A percentile compares a stretch with the other conserved stretches of the same genome.
Evolutionary conservation across 805 yeast genomes (phyloP).

Genomic region (Yamadazyma ubonensis): DNA sequence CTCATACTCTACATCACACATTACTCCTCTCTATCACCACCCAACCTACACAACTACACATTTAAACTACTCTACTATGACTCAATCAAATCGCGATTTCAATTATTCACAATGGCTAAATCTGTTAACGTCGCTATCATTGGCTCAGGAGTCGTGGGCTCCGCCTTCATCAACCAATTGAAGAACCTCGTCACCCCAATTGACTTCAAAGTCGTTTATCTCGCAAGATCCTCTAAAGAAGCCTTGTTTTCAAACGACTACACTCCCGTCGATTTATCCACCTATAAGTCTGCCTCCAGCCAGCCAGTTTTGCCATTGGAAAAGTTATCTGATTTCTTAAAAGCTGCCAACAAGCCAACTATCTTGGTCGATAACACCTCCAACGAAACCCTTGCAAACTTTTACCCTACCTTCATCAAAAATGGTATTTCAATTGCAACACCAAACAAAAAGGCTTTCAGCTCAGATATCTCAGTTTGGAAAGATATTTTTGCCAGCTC

Average conservation of each 20-base stretch:
- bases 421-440: conserved; percentile 92
- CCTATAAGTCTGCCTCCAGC: conserved; percentile 53
- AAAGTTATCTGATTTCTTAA: conserved; percentile 61
- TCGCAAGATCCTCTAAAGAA: conserved; percentile 68
- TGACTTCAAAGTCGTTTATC: conserved; percentile 71
- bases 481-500: conserved; percentile 62
- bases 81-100: too few relatives aligned
- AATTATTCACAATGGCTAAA: conserved; percentile 13
- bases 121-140: conserved; percentile 46
- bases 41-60: too few relatives aligned
- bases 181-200: conserved; percentile 58
- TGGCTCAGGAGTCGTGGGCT: conserved; percentile 94
- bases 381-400: conserved; percentile 68
- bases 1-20: too few relatives aligned
- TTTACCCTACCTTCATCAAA: conserved; percentile 70
- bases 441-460: conserved; percentile 97
- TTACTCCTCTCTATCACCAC: background rate
- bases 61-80: too few relatives aligned
- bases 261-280: conserved; percentile 62
- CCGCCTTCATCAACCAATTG: conserved; percentile 84
- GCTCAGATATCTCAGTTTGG: conserved; percentile 75
- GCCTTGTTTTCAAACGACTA: conserved; percentile 70
- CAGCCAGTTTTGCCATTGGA: conserved; percentile 53
- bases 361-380: conserved; percentile 95
- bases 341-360: conserved; percentile 67